Evolutionary conservation across 768 basidiomycete genomes (phyloP).

Genomic region (Leccinum uliginosum): DNA sequence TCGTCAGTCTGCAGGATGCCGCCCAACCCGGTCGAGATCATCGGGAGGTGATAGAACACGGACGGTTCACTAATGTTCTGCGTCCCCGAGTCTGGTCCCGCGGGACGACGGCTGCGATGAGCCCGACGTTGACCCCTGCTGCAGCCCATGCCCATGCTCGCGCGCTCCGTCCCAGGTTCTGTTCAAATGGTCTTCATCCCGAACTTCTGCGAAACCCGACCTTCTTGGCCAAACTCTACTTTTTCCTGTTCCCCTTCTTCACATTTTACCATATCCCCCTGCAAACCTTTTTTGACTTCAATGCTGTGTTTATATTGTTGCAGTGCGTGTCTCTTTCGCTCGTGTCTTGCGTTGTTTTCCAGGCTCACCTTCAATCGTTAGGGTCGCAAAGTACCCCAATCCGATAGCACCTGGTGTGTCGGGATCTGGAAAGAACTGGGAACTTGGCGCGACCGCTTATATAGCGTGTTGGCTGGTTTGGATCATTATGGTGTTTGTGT

Average conservation of each 20-base stretch:
- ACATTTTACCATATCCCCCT: constrained; percentile 68
- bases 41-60: constrained; percentile 50
- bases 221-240: constrained; percentile 52
- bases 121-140: constrained; percentile 42
- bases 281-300: constrained; percentile 88
- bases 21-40: constrained; percentile 37
- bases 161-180: constrained; percentile 59
- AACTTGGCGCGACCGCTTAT: constrained; percentile 78
- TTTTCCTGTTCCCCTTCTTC: constrained; percentile 64
- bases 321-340: constrained; percentile 53
- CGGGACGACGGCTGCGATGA: constrained; percentile 43
- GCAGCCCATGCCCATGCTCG: constrained; percentile 30
- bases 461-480: constrained; percentile 76
- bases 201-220: constrained; percentile 64
- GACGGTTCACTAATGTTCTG: constrained; percentile 37
- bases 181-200: constrained; percentile 61
- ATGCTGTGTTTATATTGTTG: constrained; percentile 76
- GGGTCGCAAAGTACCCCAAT: constrained; percentile 72
- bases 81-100: constrained; percentile 56
- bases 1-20: constrained; percentile 64
- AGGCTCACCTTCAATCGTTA: constrained; percentile 28
- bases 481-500: constrained; percentile 64
- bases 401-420: constrained; percentile 64
- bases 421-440: constrained; percentile 75
- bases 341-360: not conserved